Base-by-base conservation (phyloP, 129 eudicot genomes). In the Flaveria brownii region DNA sequence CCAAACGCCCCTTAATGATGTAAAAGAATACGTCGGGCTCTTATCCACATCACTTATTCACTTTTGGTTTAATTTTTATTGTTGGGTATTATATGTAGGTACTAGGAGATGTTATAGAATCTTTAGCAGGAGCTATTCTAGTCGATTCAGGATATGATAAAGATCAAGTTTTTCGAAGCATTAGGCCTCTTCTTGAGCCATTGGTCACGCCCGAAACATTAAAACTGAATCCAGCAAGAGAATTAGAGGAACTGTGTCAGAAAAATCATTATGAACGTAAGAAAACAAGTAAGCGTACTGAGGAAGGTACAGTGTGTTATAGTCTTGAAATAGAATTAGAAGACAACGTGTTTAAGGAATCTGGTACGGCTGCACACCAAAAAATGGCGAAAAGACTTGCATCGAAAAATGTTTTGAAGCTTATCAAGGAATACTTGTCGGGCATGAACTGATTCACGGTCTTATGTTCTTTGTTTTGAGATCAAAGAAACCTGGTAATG, bases 101-200 rank as follows among this genome's bases (percentile, higher is more conserved):
- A 28, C 92, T 95, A 23, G 99, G 89, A 17, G 97, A 95, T 72
- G 68, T 95, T 0, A 91, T 95, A 30, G 99, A 94, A 78, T 95
- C 97, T 28, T 30, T 91, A 36, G 99, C 96, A 0, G 99, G 97
- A 42, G 99, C 99, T 4, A 89, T 95, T n/a, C 20, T 85, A 26
- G 86, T 95, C 6, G 97, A 95, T 59, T 95, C 97, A 0, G 93
- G 97, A 4, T 86, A 81, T 42, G 65, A 84, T 50, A 86, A 87
- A 77, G 94, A 91, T 1, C 60, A 3, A 49, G 97, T 89, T 39
- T 86, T 89, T 71, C 26, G 50, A 12, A 78, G 97, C 43, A 87
- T 95, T 68, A 63, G 86, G 63, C 99, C 96, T 20, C 89, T 91
- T 25, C 84, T 95, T 16, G 99, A 91, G 80, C 99, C 97, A 1